These are phyloP conservation scores for Dryas drummondii DNA, from an alignment of 306 rosid species.

Conservation along the genomic window DNA sequence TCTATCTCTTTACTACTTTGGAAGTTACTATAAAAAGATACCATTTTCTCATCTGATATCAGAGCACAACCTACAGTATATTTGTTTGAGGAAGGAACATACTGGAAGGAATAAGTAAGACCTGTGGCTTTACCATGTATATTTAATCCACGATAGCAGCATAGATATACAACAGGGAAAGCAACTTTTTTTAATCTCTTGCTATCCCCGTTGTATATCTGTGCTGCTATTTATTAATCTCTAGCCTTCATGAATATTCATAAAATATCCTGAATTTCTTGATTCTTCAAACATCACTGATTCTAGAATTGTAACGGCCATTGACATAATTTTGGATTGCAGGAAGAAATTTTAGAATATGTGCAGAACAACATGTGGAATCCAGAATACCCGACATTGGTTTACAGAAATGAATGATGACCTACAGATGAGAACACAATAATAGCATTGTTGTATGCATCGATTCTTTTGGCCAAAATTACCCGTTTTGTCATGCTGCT, in stretches of 20 bases:
- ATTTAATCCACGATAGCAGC: no score
- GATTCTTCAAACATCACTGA: background rate
- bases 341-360: conserved; percentile 65
- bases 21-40: no score
- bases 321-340: conserved; percentile 29
- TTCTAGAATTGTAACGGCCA: background rate
- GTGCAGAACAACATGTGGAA: conserved; percentile 85
- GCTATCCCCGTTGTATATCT: background rate
- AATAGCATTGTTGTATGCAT: conserved; percentile 9
- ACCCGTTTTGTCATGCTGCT: background rate
- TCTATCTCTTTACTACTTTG: no score
- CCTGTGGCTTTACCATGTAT: no score
- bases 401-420: conserved; percentile 64
- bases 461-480: background rate
- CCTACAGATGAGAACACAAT: background rate
- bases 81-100: no score
- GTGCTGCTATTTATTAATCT: background rate
- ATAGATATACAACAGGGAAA: no score
- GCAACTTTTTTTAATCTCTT: background rate
- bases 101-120: no score
- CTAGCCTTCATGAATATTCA: background rate
- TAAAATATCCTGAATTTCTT: background rate
- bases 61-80: no score
- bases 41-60: no score
- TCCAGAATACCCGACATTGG: conserved; percentile 85